A percentile compares a stretch with the other conserved stretches of the same genome.
Evolutionary conservation across 441 rosid species (phyloP).

Genomic region (Raphanus hybrid): DNA sequence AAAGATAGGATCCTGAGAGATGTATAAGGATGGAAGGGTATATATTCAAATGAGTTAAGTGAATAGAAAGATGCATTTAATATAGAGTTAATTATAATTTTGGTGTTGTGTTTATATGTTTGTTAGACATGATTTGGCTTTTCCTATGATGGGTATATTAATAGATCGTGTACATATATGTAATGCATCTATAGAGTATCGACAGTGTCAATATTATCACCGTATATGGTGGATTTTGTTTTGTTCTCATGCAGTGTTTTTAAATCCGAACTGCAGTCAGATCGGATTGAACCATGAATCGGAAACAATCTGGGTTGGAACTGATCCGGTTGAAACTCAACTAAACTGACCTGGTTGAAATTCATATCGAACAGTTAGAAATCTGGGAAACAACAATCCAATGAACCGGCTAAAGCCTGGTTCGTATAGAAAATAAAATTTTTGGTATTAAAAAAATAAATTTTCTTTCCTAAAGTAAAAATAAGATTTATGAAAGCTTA

Average conservation of each 20-base stretch:
- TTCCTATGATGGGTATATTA: constrained; percentile 26
- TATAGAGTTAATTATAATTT: constrained; percentile 13
- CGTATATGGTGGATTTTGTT: constrained; percentile 8
- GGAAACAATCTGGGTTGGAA: too few relatives aligned
- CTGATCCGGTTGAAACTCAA: too few relatives aligned
- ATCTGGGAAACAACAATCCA: too few relatives aligned
- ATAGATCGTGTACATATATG: not conserved
- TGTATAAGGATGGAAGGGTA: constrained; percentile 22
- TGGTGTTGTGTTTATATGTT: constrained; percentile 32
- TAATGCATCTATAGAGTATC: constrained; percentile 1
- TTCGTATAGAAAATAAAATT: too few relatives aligned
- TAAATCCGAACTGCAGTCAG: too few relatives aligned
- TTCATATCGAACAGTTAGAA: too few relatives aligned
- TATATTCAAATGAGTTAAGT: constrained; percentile 18
- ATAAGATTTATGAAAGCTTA: too few relatives aligned
- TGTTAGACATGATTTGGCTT: constrained; percentile 41
- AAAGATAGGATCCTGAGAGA: constrained; percentile 17
- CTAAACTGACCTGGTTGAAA: too few relatives aligned
- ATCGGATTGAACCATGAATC: too few relatives aligned
- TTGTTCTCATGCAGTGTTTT: not conserved
- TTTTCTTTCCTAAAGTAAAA: too few relatives aligned
- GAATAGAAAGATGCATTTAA: constrained; percentile 29
- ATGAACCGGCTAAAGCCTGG: too few relatives aligned
- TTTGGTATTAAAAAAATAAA: too few relatives aligned
- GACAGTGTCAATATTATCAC: constrained; percentile 7